Conservation (phyloP, 1,284 basidiomycete species). For the Golubevia pallescens region DNA sequence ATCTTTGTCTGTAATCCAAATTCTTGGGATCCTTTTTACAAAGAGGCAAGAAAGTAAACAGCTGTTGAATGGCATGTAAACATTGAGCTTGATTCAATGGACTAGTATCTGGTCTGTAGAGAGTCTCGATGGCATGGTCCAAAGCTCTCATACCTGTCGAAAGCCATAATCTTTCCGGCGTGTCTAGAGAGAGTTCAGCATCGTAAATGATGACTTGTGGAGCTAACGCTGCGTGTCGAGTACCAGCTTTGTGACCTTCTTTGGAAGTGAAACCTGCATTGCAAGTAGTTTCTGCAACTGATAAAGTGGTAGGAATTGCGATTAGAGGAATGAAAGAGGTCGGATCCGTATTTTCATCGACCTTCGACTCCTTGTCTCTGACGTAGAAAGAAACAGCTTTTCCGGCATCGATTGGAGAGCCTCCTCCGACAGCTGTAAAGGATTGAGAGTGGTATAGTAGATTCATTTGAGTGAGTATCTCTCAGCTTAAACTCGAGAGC, state of each 20-base stretch:
- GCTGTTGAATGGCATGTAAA: constrained; percentile 68
- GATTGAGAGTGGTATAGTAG: no score
- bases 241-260: constrained; percentile 72
- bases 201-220: constrained; percentile 74
- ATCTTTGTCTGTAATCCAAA: constrained; percentile 72
- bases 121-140: constrained; percentile 78
- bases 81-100: constrained; percentile 68
- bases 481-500: no score
- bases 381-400: constrained; percentile 36
- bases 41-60: constrained; percentile 76
- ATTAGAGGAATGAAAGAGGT: constrained; percentile 68
- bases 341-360: constrained; percentile 64
- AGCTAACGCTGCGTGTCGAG: constrained; percentile 65
- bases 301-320: constrained; percentile 80
- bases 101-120: constrained; percentile 72
- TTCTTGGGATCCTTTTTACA: constrained; percentile 72
- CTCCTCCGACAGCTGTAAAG: constrained; percentile 73
- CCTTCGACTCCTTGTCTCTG: constrained; percentile 21
- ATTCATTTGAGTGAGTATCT: no score
- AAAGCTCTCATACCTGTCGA: constrained; percentile 71
- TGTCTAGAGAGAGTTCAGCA: constrained; percentile 75
- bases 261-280: constrained; percentile 79
- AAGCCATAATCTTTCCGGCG: constrained; percentile 79
- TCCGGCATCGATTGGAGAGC: constrained; percentile 78
- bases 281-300: constrained; percentile 73